Percentiles rank a stretch among this genome's conserved stretches.
Conservation (phyloP, 495 filamentous ascomycete genomes). For the Penicillium salamii region DNA sequence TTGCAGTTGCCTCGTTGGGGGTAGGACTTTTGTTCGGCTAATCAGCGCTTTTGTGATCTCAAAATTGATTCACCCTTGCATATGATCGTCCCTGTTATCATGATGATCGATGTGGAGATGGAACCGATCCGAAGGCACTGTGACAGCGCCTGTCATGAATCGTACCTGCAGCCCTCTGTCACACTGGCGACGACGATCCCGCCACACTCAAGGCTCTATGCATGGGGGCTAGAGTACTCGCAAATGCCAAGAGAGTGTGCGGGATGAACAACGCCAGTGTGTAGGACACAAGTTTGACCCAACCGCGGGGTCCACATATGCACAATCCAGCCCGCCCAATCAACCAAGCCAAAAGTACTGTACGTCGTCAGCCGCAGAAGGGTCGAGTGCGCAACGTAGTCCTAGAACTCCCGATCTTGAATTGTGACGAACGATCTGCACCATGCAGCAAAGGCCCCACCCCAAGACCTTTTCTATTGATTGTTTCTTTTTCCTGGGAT, state of each 20-base stretch:
- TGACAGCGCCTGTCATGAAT: slow-evolving; percentile 19
- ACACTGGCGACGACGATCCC: neutral
- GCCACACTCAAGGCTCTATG: neutral
- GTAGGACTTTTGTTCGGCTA: neutral
- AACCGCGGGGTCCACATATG: neutral
- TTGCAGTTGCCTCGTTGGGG: neutral
- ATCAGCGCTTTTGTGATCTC: neutral
- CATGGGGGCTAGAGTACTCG: neutral
- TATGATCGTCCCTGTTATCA: slow-evolving; percentile 13
- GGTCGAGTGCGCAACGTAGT: slow-evolving; percentile 12
- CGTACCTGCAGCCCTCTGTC: slow-evolving; percentile 13
- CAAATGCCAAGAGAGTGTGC: neutral
- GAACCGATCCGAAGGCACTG: slow-evolving; percentile 2
- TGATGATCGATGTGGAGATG: slow-evolving; percentile 7
- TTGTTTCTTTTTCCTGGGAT: neutral
- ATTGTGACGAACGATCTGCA: slow-evolving; percentile 5
- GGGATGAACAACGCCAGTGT: neutral
- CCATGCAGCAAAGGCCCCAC: neutral
- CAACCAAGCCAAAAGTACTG: slow-evolving; percentile 11
- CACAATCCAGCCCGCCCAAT: slow-evolving; percentile 1
- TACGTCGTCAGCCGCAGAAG: slow-evolving; percentile 8
- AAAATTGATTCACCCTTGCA: slow-evolving; percentile 15
- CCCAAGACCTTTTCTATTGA: neutral
- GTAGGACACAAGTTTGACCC: neutral
- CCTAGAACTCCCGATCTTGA: slow-evolving; percentile 2